Evolutionary conservation across 2,329 filamentous ascomycete species (phyloP), one percentile per base, ranked within the genome.

Genomic region (Aaosphaeria pasadenensis): DNA sequence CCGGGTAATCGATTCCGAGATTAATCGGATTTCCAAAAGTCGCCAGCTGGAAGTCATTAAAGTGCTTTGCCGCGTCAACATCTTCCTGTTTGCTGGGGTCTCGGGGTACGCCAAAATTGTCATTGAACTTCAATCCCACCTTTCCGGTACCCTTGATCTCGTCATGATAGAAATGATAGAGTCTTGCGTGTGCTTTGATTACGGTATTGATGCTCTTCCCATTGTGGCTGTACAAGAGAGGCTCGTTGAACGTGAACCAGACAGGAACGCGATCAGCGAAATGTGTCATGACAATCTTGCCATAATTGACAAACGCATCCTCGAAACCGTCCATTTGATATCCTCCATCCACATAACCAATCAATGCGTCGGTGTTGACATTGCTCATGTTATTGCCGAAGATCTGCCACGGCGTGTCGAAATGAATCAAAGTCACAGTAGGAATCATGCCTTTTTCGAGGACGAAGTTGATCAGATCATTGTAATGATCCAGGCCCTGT

Each of bases 401-500:
- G 30, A 44, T 48, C 13, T 47, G 43, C 4, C 71, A 54, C 7
- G 72, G 73, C 4, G 64, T 51, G 50, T 77, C 73, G 57, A 63
- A 70, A 50, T 76, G 73, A n/a, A 64, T 68, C 36, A 79, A 64
- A 0, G 75, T 78, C 3, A 77, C 70, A 1, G 70, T 61, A 1
- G 76, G 76, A 39, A 63, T 62, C 47, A 79, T 71, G 4, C 73
- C 73, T 5, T 72, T 66, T 35, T 73, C 60, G 0, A 77, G 55
- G 17, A 70, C 65, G 9, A 67, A 70, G 30, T 75, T 62, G 41
- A 79, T 77, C 7, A 79, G 51, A 47, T 77, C 74, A 32, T 77
- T 69, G 49, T 79, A 79, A 48, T 79, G 77, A 3, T 67, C 60
- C 11, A 80, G 59, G 0, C 67, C 77, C 32, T 71, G 58, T 46